Percentiles rank a stretch among this genome's conserved stretches.
phyloP scores from a whole-genome alignment of 306 rosid genomes.

The Cotoneaster glaucophyllus region DNA sequence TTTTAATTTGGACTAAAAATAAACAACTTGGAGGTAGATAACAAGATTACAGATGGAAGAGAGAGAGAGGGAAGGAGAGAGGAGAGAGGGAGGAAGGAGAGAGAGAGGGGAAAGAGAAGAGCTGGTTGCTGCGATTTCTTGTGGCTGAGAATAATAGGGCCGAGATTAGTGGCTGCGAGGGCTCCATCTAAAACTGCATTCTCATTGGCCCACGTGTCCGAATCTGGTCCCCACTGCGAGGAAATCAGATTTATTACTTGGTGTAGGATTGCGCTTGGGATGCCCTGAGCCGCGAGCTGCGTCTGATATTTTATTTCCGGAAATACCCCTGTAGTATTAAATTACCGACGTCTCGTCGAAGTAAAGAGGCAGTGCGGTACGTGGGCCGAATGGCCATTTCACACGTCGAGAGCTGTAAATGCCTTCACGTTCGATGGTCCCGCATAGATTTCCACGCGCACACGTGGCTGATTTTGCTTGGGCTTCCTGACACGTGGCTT shows the following conservation, averaged over 20 bases:
- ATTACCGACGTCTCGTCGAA: too few relatives aligned
- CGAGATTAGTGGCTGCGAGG: slow-evolving; percentile 45
- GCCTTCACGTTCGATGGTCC: neutral
- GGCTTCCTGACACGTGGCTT: neutral
- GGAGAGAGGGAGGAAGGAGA: neutral
- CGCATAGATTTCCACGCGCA: neutral
- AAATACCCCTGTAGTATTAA: neutral
- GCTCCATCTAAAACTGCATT: slow-evolving; percentile 43
- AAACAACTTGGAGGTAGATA: slow-evolving; percentile 1
- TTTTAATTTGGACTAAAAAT: neutral
- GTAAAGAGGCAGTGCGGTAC: neutral
- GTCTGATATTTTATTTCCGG: neutral
- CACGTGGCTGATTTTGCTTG: neutral
- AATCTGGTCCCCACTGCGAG: slow-evolving; percentile 14
- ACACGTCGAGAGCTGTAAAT: neutral
- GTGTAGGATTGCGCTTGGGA: neutral
- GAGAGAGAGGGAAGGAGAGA: neutral
- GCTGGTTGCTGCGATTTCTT: slow-evolving; percentile 8
- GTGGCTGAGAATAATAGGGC: slow-evolving; percentile 47
- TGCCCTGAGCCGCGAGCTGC: neutral
- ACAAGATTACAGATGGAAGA: neutral
- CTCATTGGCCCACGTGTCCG: slow-evolving; percentile 24
- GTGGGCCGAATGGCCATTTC: neutral
- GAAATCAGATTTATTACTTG: neutral
- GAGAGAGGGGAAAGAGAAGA: neutral